A percentile compares a stretch with the other conserved stretches of the same genome.
Evolutionary conservation across 495 filamentous ascomycete genomes (phyloP).

Genomic region (Cryomyces minteri): DNA sequence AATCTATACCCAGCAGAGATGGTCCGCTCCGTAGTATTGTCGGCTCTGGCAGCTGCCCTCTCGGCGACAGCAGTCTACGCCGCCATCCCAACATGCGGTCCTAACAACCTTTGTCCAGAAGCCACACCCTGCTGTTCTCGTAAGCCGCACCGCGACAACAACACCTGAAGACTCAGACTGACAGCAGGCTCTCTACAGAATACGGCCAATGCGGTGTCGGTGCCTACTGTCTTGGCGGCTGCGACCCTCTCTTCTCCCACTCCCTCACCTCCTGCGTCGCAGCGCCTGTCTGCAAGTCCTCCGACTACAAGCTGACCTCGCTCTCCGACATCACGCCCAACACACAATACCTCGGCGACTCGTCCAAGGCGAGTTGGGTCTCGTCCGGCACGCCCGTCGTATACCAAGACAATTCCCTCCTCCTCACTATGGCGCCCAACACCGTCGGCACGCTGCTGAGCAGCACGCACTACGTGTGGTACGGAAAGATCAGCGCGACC

Average conservation of each 20-base stretch:
- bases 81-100: conserved; percentile 28
- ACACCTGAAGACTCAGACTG: background rate
- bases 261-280: conserved; percentile 74
- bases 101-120: conserved; percentile 49
- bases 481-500: conserved; percentile 73
- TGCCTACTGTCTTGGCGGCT: conserved; percentile 90
- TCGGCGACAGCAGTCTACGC: conserved; percentile 1
- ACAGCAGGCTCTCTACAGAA: conserved; percentile 29
- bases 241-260: conserved; percentile 70
- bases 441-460: conserved; percentile 78
- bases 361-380: conserved; percentile 67
- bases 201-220: conserved; percentile 89
- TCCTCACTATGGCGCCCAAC: conserved; percentile 73
- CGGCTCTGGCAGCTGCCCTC: conserved; percentile 7
- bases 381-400: conserved; percentile 53
- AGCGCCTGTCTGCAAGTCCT: conserved; percentile 58
- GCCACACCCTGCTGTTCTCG: conserved; percentile 79
- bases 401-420: conserved; percentile 39
- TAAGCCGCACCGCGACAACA: conserved; percentile 29
- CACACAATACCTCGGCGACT: conserved; percentile 68
- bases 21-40: conserved; percentile 3
- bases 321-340: conserved; percentile 51
- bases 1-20: background rate
- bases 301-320: conserved; percentile 50
- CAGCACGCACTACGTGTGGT: conserved; percentile 88